These are phyloP conservation scores for Aspergillus sp. DNA, from an alignment of 2,329 filamentous ascomycete species.

Conservation along the genomic window DNA sequence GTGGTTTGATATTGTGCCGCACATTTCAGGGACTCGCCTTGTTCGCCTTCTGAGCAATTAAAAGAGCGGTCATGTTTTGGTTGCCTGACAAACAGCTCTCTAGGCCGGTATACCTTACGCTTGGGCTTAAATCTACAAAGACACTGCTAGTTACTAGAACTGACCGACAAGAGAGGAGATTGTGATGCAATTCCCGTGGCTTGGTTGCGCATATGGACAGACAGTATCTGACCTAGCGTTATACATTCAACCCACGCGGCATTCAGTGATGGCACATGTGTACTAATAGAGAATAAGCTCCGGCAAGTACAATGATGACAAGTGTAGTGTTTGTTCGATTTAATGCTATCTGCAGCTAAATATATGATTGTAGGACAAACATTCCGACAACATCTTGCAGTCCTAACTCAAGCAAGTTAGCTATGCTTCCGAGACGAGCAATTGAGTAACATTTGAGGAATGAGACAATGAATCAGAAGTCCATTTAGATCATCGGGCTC, in stretches of 20 bases:
- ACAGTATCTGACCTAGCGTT: neutral
- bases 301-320: neutral
- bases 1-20: neutral
- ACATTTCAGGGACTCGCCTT: neutral
- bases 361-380: neutral
- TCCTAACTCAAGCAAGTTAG: constrained; percentile 16
- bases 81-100: neutral
- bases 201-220: neutral
- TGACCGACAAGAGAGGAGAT: neutral
- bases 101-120: neutral
- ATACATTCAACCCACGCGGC: neutral
- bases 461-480: constrained; percentile 67
- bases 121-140: neutral
- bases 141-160: neutral
- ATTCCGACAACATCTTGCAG: neutral
- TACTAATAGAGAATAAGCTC: neutral
- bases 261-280: neutral
- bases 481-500: constrained; percentile 75
- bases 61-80: neutral
- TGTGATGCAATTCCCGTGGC: neutral
- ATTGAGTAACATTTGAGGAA: neutral
- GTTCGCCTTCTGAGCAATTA: too few species aligned
- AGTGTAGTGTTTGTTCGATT: neutral
- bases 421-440: constrained; percentile 7
- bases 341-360: neutral